These are phyloP conservation scores for Rhizopogon roseolus DNA, from an alignment of 768 basidiomycete genomes.

Conservation along the genomic window DNA sequence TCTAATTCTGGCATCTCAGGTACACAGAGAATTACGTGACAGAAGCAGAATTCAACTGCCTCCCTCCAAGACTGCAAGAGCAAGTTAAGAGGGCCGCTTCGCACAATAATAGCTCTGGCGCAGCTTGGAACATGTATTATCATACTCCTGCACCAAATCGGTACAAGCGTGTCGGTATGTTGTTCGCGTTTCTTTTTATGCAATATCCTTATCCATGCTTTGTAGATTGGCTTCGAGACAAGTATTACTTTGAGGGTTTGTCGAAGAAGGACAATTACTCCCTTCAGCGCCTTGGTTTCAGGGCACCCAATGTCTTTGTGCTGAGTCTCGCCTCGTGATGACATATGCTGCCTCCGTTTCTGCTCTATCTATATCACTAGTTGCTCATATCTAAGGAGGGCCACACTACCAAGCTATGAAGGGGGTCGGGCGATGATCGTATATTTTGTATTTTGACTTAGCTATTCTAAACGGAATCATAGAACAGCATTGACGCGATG, in stretches of 20 bases:
- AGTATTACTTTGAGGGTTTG: slow-evolving; percentile 64
- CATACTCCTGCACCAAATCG: slow-evolving; percentile 42
- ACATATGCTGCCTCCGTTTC: slow-evolving; percentile 3
- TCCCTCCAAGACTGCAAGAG: slow-evolving; percentile 65
- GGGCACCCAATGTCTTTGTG: slow-evolving; percentile 75
- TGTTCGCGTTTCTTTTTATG: not conserved
- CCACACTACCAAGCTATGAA: not conserved
- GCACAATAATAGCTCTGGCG: slow-evolving; percentile 25
- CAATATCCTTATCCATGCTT: slow-evolving; percentile 1
- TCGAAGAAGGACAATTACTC: slow-evolving; percentile 57
- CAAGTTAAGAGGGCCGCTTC: slow-evolving; percentile 61
- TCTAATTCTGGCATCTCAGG: slow-evolving; percentile 30
- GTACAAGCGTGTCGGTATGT: slow-evolving; percentile 61
- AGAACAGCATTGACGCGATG: not conserved
- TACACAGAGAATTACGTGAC: slow-evolving; percentile 68
- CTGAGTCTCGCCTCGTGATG: slow-evolving; percentile 54
- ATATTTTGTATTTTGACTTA: too few relatives aligned
- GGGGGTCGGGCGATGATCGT: not conserved
- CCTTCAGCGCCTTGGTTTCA: slow-evolving; percentile 60
- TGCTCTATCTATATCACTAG: slow-evolving; percentile 7
- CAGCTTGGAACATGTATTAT: slow-evolving; percentile 42
- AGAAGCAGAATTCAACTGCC: slow-evolving; percentile 55
- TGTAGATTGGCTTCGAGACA: slow-evolving; percentile 75
- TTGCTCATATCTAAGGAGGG: not conserved
- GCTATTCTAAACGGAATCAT: not conserved